Evolutionary conservation across 2,329 filamentous ascomycete genomes (phyloP), one percentile per base, ranked within the genome.

Genomic region (Stemphylium vesicarium): DNA sequence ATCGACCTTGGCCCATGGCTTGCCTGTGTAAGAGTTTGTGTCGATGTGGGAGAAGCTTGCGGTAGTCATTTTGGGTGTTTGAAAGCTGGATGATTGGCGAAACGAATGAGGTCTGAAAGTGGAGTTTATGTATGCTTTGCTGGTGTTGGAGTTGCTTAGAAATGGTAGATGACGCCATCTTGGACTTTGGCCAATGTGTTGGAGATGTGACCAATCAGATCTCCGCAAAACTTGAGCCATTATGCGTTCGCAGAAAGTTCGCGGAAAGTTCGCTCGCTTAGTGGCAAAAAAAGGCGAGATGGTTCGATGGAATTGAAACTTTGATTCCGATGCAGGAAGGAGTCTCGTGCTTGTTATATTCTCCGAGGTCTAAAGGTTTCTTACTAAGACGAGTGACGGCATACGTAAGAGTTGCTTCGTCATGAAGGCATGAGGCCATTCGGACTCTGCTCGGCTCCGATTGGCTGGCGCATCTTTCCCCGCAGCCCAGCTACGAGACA

Each of bases 1-100:
- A 67, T 89, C 87, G 35, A 89, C 87, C 65, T 89, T 89, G 63
- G 76, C 69, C 86, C 86, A 89, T 1, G 86, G 83, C 67, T 85
- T 85, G 15, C 73, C 74, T 61, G 75, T 75, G 57, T 81, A 80
- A 18, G 81, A 81, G 1, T 77, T 65, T 1, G 80, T 77, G 68
- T 89, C 86, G 59, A 88, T 85, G 73, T 88, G 85, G 56, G 81
- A 81, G 77, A 89, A 88, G 2, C 66, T 73, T 33, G 80, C 79
- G 16, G 81, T 84, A n/a, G 83, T 86, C 84, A 86, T 86, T 35
- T 62, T 81, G 62, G 66, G 9, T 18, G 46, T 20, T 35, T 49
- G 38, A 15, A n/a, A 20, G 36, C 15, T n/a, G 12, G 15, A 16
- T 50, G 35, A 29, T 33, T 24, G 36, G 7, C 15, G 16, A 26